Evolutionary conservation across 805 yeast genomes (phyloP), one percentile per base, ranked within the genome.

Genomic region (Candida dajiaensis): DNA sequence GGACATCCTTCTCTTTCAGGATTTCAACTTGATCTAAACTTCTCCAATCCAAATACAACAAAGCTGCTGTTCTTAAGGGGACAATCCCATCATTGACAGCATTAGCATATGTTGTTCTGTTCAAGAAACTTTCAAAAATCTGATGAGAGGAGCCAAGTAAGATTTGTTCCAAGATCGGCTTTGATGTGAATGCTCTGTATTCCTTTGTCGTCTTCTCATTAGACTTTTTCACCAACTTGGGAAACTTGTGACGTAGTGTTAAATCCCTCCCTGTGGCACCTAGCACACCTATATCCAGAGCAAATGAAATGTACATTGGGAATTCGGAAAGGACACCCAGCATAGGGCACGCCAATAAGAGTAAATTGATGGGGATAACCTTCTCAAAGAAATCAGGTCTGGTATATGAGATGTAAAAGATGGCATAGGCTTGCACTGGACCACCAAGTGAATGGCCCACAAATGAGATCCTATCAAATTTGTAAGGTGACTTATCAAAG

Each of bases 401-500:
- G 48, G 77, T 61, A 9, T 68, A 61, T 13, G 72, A 46, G 6
- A 94, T 74, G 60, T 89, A 85, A 3, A 92, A 94, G 37, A 94
- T 71, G 1, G 98, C 95, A 73, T 86, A 92, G 0, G 95, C 80
- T 67, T 92, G 97, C 10, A 85, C 85, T 16, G 87, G 77, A 0
- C 99, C 99, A 16, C 99, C 99, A 22, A 94, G 69, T 0, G 98
- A 92, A 65, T 94, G 99, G 2, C 94, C 96, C 19, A 94, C 70
- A 57, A 94, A 90, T 2, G 98, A 92, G 5, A 92, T 79, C 55
- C 79, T 80, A 12, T 66, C 64, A 8, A 88, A 80, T 6, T 69
- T 56, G 21, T 69, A 71, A 9, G 53, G 49, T 12, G 61, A 51
- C 26, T 79, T 81, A 36, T 75, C 69, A 6, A 82, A 72, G 1